Evolutionary conservation across 2,329 filamentous ascomycete genomes (phyloP).

Genomic region (Pseudomassariella vexata): DNA sequence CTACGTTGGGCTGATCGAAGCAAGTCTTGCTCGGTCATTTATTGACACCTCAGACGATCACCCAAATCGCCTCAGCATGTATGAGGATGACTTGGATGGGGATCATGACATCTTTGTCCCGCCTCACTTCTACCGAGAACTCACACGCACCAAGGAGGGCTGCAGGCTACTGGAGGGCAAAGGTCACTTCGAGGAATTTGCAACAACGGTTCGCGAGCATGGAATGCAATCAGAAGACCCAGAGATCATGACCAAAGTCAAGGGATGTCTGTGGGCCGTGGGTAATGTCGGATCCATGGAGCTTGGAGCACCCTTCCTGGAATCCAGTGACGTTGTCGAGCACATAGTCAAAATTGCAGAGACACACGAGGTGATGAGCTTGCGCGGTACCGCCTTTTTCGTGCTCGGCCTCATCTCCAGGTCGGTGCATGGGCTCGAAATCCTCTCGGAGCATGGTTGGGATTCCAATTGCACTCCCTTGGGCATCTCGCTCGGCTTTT

Average conservation of each 20-base stretch:
- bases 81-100: conserved; percentile 48
- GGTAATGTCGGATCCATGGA: conserved; percentile 99
- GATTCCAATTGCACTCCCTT: conserved; percentile 81
- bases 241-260: conserved; percentile 87
- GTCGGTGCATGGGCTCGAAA: conserved; percentile 87
- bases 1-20: conserved; percentile 93
- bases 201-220: conserved; percentile 79
- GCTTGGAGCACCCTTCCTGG: conserved; percentile 87
- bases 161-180: conserved; percentile 87
- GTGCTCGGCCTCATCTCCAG: conserved; percentile 88
- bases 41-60: conserved; percentile 57
- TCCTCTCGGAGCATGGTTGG: conserved; percentile 86
- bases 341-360: conserved; percentile 87
- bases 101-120: conserved; percentile 65
- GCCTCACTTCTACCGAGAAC: conserved; percentile 95
- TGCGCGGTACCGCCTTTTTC: conserved; percentile 94
- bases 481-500: conserved; percentile 80
- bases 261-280: conserved; percentile 95
- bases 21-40: conserved; percentile 85
- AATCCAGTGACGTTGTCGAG: conserved; percentile 81
- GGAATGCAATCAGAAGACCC: conserved; percentile 78
- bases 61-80: conserved; percentile 52
- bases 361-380: conserved; percentile 79
- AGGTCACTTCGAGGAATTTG: conserved; percentile 94
- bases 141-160: conserved; percentile 87